Percentiles rank a stretch among this genome's conserved stretches.
Evolutionary conservation across 768 basidiomycete species (phyloP).

Genomic region (Lentinula guzmanii): DNA sequence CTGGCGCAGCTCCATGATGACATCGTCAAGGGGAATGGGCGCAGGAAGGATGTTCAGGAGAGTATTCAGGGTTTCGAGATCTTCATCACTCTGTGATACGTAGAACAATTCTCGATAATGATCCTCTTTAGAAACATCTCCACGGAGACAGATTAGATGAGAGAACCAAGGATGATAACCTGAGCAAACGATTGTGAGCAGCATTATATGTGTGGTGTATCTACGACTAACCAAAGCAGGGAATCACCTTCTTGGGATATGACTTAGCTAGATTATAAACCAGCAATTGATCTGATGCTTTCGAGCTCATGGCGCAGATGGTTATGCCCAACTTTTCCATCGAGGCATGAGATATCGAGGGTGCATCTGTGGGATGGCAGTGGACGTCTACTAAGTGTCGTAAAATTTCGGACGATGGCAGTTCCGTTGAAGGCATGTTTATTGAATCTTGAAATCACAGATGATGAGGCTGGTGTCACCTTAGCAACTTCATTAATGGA

Average conservation of each 20-base stretch:
- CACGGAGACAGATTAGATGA: slow-evolving; percentile 58
- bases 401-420: slow-evolving; percentile 35
- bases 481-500: neutral
- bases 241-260: slow-evolving; percentile 66
- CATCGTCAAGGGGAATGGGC: slow-evolving; percentile 54
- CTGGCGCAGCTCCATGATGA: slow-evolving; percentile 53
- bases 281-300: slow-evolving; percentile 58
- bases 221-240: slow-evolving; percentile 67
- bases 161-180: slow-evolving; percentile 96
- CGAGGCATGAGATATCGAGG: slow-evolving; percentile 32
- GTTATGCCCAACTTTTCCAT: slow-evolving; percentile 57
- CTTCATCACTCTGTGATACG: slow-evolving; percentile 15
- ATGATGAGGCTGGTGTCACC: neutral
- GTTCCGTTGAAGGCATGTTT: slow-evolving; percentile 1
- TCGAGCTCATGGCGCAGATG: slow-evolving; percentile 80
- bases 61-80: slow-evolving; percentile 39
- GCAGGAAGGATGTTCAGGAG: slow-evolving; percentile 67
- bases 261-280: slow-evolving; percentile 60
- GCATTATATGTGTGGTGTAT: neutral
- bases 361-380: slow-evolving; percentile 87
- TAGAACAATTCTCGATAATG: slow-evolving; percentile 76
- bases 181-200: slow-evolving; percentile 18
- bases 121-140: slow-evolving; percentile 44
- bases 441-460: neutral
- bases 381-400: slow-evolving; percentile 80